Evolutionary conservation across 2,329 filamentous ascomycete species (phyloP).

Genomic region (Sclerotinia nivalis): DNA sequence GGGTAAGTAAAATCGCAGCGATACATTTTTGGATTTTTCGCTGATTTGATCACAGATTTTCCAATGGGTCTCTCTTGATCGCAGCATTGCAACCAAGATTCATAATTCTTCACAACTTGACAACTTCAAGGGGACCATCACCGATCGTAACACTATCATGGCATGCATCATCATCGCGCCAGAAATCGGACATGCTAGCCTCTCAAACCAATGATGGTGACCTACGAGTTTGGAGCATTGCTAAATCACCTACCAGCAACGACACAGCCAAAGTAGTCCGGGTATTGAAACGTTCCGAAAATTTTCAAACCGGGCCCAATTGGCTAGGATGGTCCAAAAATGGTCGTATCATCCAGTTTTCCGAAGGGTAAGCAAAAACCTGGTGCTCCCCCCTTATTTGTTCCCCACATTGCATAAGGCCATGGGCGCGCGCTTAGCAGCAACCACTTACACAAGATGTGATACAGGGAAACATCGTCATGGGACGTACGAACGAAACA

Average conservation of each 20-base stretch:
- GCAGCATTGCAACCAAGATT: constrained; percentile 88
- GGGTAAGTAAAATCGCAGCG: constrained; percentile 58
- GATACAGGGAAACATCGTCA: constrained; percentile 75
- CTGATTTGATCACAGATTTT: constrained; percentile 61
- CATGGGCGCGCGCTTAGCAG: constrained; percentile 52
- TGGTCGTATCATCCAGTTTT: constrained; percentile 89
- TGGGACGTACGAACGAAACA: constrained; percentile 99
- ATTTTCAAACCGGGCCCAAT: constrained; percentile 72
- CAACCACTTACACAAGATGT: constrained; percentile 42
- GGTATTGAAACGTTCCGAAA: constrained; percentile 78
- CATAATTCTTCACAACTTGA: constrained; percentile 89
- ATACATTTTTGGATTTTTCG: neutral
- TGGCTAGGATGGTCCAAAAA: constrained; percentile 99
- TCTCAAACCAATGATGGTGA: constrained; percentile 91
- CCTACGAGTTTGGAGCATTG: constrained; percentile 92
- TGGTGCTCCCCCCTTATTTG: constrained; percentile 22
- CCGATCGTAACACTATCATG: constrained; percentile 85
- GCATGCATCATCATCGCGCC: constrained; percentile 94
- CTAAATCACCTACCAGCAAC: constrained; percentile 70
- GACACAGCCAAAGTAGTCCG: constrained; percentile 87
- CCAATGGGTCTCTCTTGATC: constrained; percentile 91
- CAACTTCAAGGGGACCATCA: constrained; percentile 79
- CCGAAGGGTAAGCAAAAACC: constrained; percentile 71
- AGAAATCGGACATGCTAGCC: constrained; percentile 97
- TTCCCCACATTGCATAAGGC: constrained; percentile 33